A percentile compares a stretch with the other conserved stretches of the same genome.
phyloP scores from a whole-genome alignment of 2,329 filamentous ascomycete genomes.

The Alternaria viburni region DNA sequence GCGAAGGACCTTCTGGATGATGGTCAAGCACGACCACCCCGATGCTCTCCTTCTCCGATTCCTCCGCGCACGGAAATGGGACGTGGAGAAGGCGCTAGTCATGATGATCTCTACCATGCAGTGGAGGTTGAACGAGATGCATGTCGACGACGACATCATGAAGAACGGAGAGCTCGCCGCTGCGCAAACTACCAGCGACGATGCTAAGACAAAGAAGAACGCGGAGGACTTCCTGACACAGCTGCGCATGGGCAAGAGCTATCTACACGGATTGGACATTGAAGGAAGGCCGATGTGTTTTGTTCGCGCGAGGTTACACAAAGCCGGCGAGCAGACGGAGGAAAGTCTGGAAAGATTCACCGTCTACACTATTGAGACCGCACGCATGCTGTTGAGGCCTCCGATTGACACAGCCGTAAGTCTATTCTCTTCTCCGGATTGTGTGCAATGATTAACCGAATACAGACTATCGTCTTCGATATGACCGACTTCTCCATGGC shows the following conservation, averaged over 20 bases:
- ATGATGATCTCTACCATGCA: conserved; percentile 96
- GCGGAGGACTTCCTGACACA: conserved; percentile 82
- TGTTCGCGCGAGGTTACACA: conserved; percentile 82
- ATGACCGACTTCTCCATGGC: conserved; percentile 93
- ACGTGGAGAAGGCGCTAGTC: conserved; percentile 87
- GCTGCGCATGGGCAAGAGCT: conserved; percentile 89
- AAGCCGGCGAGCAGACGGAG: conserved; percentile 79
- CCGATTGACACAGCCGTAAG: conserved; percentile 91
- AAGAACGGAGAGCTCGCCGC: conserved; percentile 52
- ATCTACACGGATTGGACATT: conserved; percentile 86
- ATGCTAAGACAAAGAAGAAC: conserved; percentile 69
- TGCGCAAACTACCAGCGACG: conserved; percentile 67
- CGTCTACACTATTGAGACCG: conserved; percentile 92
- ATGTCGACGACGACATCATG: conserved; percentile 86
- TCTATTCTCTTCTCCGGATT: conserved; percentile 24
- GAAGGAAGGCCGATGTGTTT: conserved; percentile 84
- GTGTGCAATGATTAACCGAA: neutral
- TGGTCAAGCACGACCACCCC: conserved; percentile 95
- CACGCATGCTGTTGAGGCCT: conserved; percentile 78
- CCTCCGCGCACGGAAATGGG: conserved; percentile 69
- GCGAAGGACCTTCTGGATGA: conserved; percentile 82
- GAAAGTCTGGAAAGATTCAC: conserved; percentile 86
- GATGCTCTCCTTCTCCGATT: conserved; percentile 72
- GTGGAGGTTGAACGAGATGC: conserved; percentile 83
- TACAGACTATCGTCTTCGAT: conserved; percentile 88